Conservation (phyloP, 495 filamentous ascomycete species). For the Echria macrotheca region DNA sequence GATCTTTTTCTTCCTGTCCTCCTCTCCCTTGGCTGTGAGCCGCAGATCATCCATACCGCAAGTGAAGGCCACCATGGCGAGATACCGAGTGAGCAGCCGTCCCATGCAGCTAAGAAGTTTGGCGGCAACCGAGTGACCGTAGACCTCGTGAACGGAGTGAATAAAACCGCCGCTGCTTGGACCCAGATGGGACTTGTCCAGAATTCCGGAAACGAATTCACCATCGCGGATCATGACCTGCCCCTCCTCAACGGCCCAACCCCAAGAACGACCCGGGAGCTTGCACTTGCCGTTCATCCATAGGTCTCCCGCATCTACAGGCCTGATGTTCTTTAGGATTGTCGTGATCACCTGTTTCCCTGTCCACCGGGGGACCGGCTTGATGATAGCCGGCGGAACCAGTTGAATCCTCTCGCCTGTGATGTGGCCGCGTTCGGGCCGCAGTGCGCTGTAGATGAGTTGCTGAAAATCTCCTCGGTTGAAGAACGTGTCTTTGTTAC, state of each 20-base stretch:
- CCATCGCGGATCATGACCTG: conserved; percentile 82
- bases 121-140: conserved; percentile 80
- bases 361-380: conserved; percentile 84
- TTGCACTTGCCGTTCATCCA: conserved; percentile 74
- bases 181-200: conserved; percentile 95
- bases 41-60: conserved; percentile 96
- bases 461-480: conserved; percentile 85
- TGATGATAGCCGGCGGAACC: conserved; percentile 73
- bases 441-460: conserved; percentile 78
- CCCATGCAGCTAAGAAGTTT: conserved; percentile 84
- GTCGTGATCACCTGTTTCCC: conserved; percentile 96
- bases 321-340: conserved; percentile 85
- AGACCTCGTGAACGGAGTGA: conserved; percentile 87
- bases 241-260: conserved; percentile 54
- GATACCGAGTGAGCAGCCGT: conserved; percentile 78
- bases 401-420: conserved; percentile 63
- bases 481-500: conserved; percentile 90
- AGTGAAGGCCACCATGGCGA: conserved; percentile 90
- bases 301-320: conserved; percentile 65
- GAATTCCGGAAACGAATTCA: conserved; percentile 80
- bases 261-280: conserved; percentile 72
- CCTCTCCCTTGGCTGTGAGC: conserved; percentile 77
- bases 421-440: conserved; percentile 85
- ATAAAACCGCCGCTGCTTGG: conserved; percentile 81
- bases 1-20: conserved; percentile 62